Percentiles rank a stretch among this genome's conserved stretches.
phyloP scores from a whole-genome alignment of 495 filamentous ascomycete genomes.

The Entonaema liquescens region DNA sequence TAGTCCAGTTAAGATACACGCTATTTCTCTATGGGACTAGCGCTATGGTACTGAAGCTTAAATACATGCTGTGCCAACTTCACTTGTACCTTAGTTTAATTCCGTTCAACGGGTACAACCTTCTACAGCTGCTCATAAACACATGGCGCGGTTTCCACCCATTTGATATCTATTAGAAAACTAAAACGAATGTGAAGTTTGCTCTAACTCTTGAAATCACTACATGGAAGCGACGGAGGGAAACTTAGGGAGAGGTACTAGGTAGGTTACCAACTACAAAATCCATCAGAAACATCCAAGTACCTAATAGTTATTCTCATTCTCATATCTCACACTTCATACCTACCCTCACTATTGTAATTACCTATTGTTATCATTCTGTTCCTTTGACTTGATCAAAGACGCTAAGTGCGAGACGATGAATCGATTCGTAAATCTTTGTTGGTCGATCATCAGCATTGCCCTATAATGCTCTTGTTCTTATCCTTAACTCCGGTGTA shows the following conservation, averaged over 20 bases:
- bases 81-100: conserved; percentile 12
- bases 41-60: background rate
- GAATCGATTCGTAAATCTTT: background rate
- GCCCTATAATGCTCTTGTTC: background rate
- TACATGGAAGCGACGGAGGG: conserved; percentile 9
- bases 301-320: background rate
- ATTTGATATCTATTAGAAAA: conserved; percentile 3
- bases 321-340: background rate
- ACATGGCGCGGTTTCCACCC: conserved; percentile 20
- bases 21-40: conserved; percentile 15
- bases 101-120: conserved; percentile 20
- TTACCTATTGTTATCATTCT: background rate
- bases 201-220: conserved; percentile 5
- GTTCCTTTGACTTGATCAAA: conserved; percentile 4
- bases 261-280: background rate
- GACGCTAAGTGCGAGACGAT: conserved; percentile 3
- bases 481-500: conserved; percentile 1
- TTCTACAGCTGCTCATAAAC: conserved; percentile 4
- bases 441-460: background rate
- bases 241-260: background rate
- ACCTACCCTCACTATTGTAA: background rate
- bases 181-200: background rate
- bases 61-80: conserved; percentile 17
- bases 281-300: conserved; percentile 19
- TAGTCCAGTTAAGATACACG: background rate